phyloP scores from a whole-genome alignment of 2,329 filamentous ascomycete species.

The Penicillium sp. region DNA sequence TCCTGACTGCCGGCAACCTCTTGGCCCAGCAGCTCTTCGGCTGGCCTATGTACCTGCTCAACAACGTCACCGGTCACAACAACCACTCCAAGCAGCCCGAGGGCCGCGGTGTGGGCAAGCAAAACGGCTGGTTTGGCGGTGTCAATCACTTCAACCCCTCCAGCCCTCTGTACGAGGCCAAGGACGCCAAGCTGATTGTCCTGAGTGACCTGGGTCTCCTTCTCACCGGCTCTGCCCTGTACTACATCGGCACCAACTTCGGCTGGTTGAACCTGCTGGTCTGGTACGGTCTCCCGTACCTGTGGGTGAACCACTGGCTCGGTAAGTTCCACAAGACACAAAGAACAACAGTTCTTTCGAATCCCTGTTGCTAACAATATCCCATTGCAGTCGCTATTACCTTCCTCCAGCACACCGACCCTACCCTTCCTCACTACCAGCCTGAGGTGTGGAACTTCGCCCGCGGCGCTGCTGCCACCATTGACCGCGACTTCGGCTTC shows the following conservation, averaged over 20 bases:
- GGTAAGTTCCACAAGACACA: slow-evolving; percentile 49
- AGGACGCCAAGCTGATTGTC: slow-evolving; percentile 77
- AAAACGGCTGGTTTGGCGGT: slow-evolving; percentile 66
- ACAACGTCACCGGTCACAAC: slow-evolving; percentile 94
- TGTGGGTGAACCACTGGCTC: slow-evolving; percentile 99
- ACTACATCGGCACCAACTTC: slow-evolving; percentile 63
- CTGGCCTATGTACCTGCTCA: slow-evolving; percentile 84
- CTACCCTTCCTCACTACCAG: slow-evolving; percentile 84
- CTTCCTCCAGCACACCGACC: slow-evolving; percentile 94
- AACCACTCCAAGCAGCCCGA: slow-evolving; percentile 82
- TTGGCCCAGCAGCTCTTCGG: slow-evolving; percentile 79
- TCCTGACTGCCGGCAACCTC: slow-evolving; percentile 65
- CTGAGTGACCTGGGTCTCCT: slow-evolving; percentile 75
- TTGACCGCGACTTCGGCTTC: slow-evolving; percentile 95
- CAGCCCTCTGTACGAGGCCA: slow-evolving; percentile 83
- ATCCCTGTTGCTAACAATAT: slow-evolving; percentile 6
- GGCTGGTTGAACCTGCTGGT: slow-evolving; percentile 80
- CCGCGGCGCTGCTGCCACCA: slow-evolving; percentile 86
- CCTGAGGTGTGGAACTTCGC: slow-evolving; percentile 82
- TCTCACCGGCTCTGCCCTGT: slow-evolving; percentile 54
- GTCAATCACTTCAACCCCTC: slow-evolving; percentile 92
- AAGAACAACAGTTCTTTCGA: neutral
- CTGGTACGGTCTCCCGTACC: slow-evolving; percentile 90
- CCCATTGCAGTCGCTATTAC: slow-evolving; percentile 71
- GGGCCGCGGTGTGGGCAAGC: slow-evolving; percentile 86